phyloP scores from a whole-genome alignment of 257 asterid genomes.

The Plectranthus barbatus region DNA sequence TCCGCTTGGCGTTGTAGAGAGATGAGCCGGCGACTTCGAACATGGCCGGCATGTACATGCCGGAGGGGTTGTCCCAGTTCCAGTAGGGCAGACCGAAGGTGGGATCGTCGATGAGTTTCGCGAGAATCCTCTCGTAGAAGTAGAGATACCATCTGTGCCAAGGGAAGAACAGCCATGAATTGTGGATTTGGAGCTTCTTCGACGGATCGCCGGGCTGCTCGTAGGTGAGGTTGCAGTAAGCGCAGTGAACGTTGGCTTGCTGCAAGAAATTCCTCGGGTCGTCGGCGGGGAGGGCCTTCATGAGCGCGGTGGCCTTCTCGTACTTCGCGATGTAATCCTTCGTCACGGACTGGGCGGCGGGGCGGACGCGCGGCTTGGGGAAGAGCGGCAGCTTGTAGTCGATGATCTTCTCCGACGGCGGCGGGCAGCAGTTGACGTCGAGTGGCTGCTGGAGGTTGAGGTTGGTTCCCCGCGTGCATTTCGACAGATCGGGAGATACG shows the following conservation, averaged over 20 bases:
- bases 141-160: constrained; percentile 45
- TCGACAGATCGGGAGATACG: constrained; percentile 15
- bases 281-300: constrained; percentile 28
- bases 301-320: constrained; percentile 20
- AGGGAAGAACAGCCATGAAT: constrained; percentile 38
- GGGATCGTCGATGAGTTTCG: constrained; percentile 29
- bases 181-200: constrained; percentile 28
- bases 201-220: constrained; percentile 15
- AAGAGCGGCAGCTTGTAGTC: constrained; percentile 21
- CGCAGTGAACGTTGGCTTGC: constrained; percentile 46
- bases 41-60: constrained; percentile 24
- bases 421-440: constrained; percentile 27
- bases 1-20: constrained; percentile 9
- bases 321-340: constrained; percentile 22
- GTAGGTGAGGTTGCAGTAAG: constrained; percentile 35
- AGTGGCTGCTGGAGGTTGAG: constrained; percentile 13
- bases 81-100: constrained; percentile 39
- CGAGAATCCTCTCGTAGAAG: constrained; percentile 35
- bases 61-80: constrained; percentile 39
- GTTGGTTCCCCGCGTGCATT: constrained; percentile 11
- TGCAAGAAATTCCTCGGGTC: constrained; percentile 34
- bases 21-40: constrained; percentile 7
- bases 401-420: neutral
- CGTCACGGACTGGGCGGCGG: constrained; percentile 26
- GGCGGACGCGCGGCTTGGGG: constrained; percentile 17